Base-by-base conservation (phyloP, 2,329 filamentous ascomycete species). In the Apiospora phragmitis region DNA sequence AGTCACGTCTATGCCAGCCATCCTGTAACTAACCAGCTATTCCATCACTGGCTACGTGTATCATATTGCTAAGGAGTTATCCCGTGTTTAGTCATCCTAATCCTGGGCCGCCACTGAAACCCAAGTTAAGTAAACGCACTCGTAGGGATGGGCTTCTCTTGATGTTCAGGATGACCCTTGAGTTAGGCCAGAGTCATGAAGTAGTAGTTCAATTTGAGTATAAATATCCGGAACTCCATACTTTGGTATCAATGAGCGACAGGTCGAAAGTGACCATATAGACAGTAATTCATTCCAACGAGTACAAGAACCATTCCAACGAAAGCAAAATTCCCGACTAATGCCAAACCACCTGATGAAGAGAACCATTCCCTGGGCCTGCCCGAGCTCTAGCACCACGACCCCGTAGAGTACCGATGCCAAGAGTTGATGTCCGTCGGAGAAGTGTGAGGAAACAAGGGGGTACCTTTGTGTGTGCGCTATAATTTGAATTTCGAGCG, bases 241-340 rank as follows among this genome's bases (percentile, higher is more conserved):
- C 55, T n/a, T 62, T 62, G 55, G 55, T 62, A 62, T 62, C 55
- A 62, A 62, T 62, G 55, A 62, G 55, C 32, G 55, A 62, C 55
- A 62, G 55, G 55, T 38, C 55, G 32, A 38, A 62, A n/a, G 55
- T n/a, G 55, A 38, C 55, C 55, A 62, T 62, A 24, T 62, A 62
- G 29, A 59, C 55, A 62, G 32, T 38, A 62, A n/a, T 38, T 41
- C 38, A 41, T 41, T 9, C 38, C 38, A 41, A 41, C 38, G 8
- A 41, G 38, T 41, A 41, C 38, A 41, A 41, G 3, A 41, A 41
- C 9, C 38, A 41, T 41, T n/a, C 55, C 55, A 62, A 21, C 3
- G 18, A 62, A 62, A 38, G 14, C 32, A 62, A 35, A 62, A 38
- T 38, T 38, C 32, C 32, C 26, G 32, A n/a, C 55, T 32, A 62